Evolutionary conservation across 257 asterid species (phyloP), one percentile per base, ranked within the genome.

Genomic region (Ajuga chamaepitys): DNA sequence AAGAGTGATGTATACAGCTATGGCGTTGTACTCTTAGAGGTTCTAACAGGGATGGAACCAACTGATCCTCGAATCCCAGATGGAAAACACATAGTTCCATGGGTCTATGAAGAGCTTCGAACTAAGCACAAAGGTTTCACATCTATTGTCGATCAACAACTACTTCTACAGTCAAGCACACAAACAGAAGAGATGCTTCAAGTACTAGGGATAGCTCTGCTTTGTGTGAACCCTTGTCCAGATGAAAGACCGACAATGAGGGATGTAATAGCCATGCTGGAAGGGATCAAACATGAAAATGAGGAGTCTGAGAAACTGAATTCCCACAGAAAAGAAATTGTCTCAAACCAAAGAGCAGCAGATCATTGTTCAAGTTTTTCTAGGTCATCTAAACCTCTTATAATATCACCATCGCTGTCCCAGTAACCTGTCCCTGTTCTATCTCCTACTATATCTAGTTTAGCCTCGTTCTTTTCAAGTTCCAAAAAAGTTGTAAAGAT

Each of bases 181-280:
- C 86, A 81, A 58, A 71, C 80, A 57, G 85, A 85, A 54, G 89
- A 85, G 83, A 87, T 87, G 92, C 78, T 87, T 68, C 95, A 87
- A 85, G 86, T 79, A 4, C 80, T 87, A 26, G 95, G 92, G 34
- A 85, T 87, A 67, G 91, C 95, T 72, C 68, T 87, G 62, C 88
- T 85, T 0, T 81, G 92, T 62, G 88, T 85, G 64, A 87, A 72
- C 59, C 67, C 77, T 1, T 37, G 61, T 25, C 92, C 89, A 0
- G 82, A 85, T 17, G 92, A 87, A 62, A 79, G 95, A 34, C 92
- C 95, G 9, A 75, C 89, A 57, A 87, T 87, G 92, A 87, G 83
- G 81, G 92, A 87, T 62, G 92, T 87, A 16, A 72, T 80, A 28
- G 89, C 89, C 51, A 85, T 87, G 89, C 82, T 87, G 45, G 80